These are phyloP conservation scores for Syncephalastrum sp. DNA, from an alignment of 371 early-diverging fungal species.

Conservation along the genomic window DNA sequence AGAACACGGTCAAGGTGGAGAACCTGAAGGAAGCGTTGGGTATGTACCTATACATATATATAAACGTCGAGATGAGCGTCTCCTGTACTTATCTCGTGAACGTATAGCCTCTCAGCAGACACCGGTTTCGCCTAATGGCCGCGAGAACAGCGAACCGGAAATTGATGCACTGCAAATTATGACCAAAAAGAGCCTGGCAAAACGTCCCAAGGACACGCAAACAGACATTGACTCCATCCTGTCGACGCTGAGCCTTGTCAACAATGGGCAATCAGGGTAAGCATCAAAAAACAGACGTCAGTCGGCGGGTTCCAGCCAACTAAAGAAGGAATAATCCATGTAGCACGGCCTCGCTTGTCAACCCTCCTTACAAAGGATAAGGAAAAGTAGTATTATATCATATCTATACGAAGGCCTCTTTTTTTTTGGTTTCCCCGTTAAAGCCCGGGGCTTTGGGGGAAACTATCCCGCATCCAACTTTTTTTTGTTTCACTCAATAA, in stretches of 20 bases:
- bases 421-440: too few species aligned
- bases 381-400: not conserved
- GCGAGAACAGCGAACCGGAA: conserved; percentile 3
- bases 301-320: conserved; percentile 5
- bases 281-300: conserved; percentile 5
- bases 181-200: conserved; percentile 25
- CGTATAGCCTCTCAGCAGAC: conserved; percentile 9
- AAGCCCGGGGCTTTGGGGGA: too few species aligned
- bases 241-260: conserved; percentile 31
- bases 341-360: conserved; percentile 14
- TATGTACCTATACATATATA: conserved; percentile 8
- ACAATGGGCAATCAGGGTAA: conserved; percentile 18
- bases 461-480: too few species aligned
- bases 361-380: conserved; percentile 21
- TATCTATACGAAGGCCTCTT: too few species aligned
- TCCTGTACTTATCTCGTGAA: not conserved
- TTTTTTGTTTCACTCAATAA: too few species aligned
- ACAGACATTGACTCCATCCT: conserved; percentile 44
- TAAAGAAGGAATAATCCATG: not conserved
- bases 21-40: conserved; percentile 50
- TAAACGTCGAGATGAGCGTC: too few species aligned
- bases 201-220: conserved; percentile 23
- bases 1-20: conserved; percentile 45
- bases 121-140: conserved; percentile 1
- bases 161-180: conserved; percentile 15